Conservation (phyloP, 2,329 filamentous ascomycete genomes). For the Grosmannia huntii region DNA sequence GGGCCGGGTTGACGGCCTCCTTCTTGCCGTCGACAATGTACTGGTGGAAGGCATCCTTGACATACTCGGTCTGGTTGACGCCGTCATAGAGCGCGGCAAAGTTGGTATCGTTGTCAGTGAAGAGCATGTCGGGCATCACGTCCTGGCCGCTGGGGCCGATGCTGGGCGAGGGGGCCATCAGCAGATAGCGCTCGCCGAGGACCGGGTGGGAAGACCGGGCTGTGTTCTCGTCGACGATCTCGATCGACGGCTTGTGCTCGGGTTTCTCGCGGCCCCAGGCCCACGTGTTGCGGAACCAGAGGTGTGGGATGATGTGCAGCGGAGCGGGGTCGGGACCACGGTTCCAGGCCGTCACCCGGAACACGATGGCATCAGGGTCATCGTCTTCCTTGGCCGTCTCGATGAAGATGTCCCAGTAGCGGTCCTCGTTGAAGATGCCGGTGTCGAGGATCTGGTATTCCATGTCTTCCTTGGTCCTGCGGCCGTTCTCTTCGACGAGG, state of each 20-base stretch:
- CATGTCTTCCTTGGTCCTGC: constrained; percentile 58
- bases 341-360: constrained; percentile 94
- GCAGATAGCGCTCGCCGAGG: constrained; percentile 70
- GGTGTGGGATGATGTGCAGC: constrained; percentile 83
- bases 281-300: constrained; percentile 98
- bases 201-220: constrained; percentile 68
- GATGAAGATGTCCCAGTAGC: constrained; percentile 96
- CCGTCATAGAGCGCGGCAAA: constrained; percentile 62
- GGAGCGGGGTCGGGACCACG: constrained; percentile 81
- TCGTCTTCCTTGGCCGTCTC: constrained; percentile 92
- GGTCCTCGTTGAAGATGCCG: constrained; percentile 72
- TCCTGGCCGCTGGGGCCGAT: constrained; percentile 68
- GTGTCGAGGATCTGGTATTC: constrained; percentile 93
- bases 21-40: constrained; percentile 75
- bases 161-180: constrained; percentile 82
- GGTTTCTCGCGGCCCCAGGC: constrained; percentile 72
- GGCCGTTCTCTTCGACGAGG: constrained; percentile 71
- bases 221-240: constrained; percentile 49
- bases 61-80: constrained; percentile 68
- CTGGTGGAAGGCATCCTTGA: constrained; percentile 91
- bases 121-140: constrained; percentile 72
- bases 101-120: constrained; percentile 95
- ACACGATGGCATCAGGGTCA: constrained; percentile 80
- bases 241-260: constrained; percentile 70
- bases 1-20: constrained; percentile 65